These are phyloP conservation scores for Cladosporium sphaerospermum DNA, from an alignment of 2,329 filamentous ascomycete genomes.

Conservation along the genomic window DNA sequence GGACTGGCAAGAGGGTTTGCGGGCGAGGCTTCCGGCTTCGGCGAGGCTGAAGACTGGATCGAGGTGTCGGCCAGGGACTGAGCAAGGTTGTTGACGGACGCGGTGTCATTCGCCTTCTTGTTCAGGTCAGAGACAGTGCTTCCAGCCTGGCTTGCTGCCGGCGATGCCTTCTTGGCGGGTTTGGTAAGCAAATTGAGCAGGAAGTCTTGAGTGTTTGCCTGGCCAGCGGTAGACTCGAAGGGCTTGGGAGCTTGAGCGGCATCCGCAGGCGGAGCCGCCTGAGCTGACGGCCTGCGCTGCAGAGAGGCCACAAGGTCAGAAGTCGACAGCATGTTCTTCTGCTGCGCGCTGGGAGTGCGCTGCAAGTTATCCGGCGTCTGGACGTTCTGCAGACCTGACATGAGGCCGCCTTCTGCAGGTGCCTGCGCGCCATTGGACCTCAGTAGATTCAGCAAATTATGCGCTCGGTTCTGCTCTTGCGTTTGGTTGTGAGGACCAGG, in stretches of 20 bases:
- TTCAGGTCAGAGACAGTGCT: slow-evolving; percentile 4
- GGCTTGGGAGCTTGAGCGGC: slow-evolving; percentile 21
- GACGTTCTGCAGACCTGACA: slow-evolving; percentile 33
- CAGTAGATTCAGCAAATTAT: slow-evolving; percentile 57
- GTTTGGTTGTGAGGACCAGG: slow-evolving; percentile 35
- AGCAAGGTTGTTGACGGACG: slow-evolving; percentile 36
- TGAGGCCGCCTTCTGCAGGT: slow-evolving; percentile 25
- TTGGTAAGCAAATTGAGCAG: slow-evolving; percentile 80
- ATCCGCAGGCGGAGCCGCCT: slow-evolving; percentile 26
- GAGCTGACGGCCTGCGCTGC: slow-evolving; percentile 42
- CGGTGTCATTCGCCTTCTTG: slow-evolving; percentile 10
- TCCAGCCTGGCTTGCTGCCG: slow-evolving; percentile 27
- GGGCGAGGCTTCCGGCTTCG: slow-evolving; percentile 21
- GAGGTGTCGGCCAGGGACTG: slow-evolving; percentile 41
- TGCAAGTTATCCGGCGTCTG: slow-evolving; percentile 16
- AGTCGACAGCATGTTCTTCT: slow-evolving; percentile 37
- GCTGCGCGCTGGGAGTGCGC: slow-evolving; percentile 22
- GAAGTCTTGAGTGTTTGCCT: slow-evolving; percentile 71
- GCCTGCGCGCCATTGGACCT: slow-evolving; percentile 53
- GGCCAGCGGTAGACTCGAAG: slow-evolving; percentile 26
- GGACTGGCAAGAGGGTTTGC: slow-evolving; percentile 26
- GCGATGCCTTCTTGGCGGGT: slow-evolving; percentile 34
- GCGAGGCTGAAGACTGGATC: slow-evolving; percentile 32
- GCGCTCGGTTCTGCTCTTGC: slow-evolving; percentile 27
- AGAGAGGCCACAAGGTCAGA: slow-evolving; percentile 54